Evolutionary conservation across 331 rosid species (phyloP), one percentile per base, ranked within the genome.

Genomic region (Acacia concinna): DNA sequence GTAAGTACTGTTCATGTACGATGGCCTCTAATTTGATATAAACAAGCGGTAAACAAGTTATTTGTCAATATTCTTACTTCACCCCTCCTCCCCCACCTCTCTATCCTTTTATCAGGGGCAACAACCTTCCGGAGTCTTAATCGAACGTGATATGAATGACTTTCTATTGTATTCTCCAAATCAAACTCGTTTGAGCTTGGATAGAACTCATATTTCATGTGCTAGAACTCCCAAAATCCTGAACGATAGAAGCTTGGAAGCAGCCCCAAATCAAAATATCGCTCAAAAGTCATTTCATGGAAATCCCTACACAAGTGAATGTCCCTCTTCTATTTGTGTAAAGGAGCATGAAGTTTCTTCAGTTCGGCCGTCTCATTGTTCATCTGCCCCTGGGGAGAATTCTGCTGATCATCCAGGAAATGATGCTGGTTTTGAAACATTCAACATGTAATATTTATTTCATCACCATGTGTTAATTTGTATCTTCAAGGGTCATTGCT

Each of bases 131-230:
- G 88, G 83, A 68, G 81, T 91, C 78, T 87, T 96, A 77, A 63
- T 59, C 71, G 95, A 93, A 74, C 96, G 77, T 67, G 81, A 96
- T 78, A 70, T 81, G 68, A 91, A 93, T 76, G 91, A 91, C 83
- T 73, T 81, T 66, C 78, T 77, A 35, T 68, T 90, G 78, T 51
- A 79, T 84, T 89, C 97, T 79, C 93, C 92, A 6, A 78, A 80
- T 80, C 89, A 83, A 85, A 77, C 81, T 81, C 85, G 81, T 67
- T 81, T 82, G 44, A 85, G 81, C 85, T 84, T 87, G 67, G 89
- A 84, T 27, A 87, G 40, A 54, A 25, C 77, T 67, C 71, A 74
- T 18, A 65, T 70, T 78, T 71, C 89, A 76, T 81, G 87, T 52
- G 79, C 83, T 56, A 74, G 81, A 88, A 84, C 86, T 69, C 85